Percentiles rank a stretch among this genome's conserved stretches.
Conservation (phyloP, 805 yeast species). For the Wickerhamiella occidentalis region DNA sequence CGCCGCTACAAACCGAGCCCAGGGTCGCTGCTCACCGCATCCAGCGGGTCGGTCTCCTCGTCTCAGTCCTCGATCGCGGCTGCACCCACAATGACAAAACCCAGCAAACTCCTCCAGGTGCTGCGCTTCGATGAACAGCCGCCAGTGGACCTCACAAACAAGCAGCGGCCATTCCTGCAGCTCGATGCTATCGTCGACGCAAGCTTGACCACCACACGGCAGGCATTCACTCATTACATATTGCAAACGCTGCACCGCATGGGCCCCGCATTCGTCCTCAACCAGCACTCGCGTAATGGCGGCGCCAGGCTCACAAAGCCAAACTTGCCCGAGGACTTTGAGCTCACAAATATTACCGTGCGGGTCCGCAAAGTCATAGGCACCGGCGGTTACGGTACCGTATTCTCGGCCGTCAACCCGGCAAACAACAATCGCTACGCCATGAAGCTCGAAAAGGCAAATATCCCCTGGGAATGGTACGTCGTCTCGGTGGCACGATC, state of each 20-base stretch:
- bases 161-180: background rate
- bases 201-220: background rate
- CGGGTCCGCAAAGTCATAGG: conserved; percentile 39
- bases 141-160: background rate
- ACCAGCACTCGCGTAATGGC: background rate
- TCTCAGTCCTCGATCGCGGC: background rate
- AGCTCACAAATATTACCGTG: conserved; percentile 5
- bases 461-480: conserved; percentile 72
- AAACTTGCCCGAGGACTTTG: conserved; percentile 1
- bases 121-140: conserved; percentile 4
- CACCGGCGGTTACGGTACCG: conserved; percentile 70
- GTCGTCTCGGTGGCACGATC: conserved; percentile 46
- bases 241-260: background rate
- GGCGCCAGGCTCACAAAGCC: background rate
- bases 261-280: background rate
- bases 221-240: conserved; percentile 3
- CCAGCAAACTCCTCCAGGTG: conserved; percentile 4
- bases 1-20: background rate
- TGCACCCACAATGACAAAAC: background rate
- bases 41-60: background rate
- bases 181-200: conserved; percentile 11
- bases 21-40: background rate
- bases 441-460: conserved; percentile 48
- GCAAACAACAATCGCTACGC: conserved; percentile 48
- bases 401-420: conserved; percentile 51